Conservation (phyloP, 2,329 filamentous ascomycete genomes). For the Calonectria naviculata region DNA sequence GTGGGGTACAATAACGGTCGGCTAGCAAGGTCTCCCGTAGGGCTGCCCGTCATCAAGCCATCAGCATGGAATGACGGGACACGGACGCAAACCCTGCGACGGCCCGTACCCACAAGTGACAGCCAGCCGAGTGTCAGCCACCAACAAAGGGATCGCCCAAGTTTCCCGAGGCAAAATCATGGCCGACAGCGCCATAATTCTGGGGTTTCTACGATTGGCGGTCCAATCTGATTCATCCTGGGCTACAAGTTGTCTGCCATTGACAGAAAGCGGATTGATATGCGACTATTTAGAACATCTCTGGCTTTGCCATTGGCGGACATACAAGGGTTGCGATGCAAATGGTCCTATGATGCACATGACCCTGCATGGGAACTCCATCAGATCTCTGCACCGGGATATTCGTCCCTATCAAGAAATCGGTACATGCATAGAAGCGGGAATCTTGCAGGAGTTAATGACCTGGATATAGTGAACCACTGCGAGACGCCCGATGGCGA, state of each 20-base stretch:
- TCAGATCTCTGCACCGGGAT: not conserved
- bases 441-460: too few species aligned
- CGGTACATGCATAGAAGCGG: not conserved
- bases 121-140: slow-evolving; percentile 18
- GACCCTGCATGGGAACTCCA: not conserved
- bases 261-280: not conserved
- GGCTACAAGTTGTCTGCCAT: not conserved
- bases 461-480: not conserved
- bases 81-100: not conserved
- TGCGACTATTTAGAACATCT: not conserved
- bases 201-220: not conserved
- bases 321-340: not conserved
- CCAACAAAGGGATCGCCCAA: not conserved
- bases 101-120: slow-evolving; percentile 15
- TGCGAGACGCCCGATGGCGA: not conserved
- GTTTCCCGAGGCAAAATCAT: not conserved
- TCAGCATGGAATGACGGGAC: not conserved
- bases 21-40: not conserved
- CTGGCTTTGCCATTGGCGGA: not conserved
- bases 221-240: not conserved
- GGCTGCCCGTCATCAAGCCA: not conserved
- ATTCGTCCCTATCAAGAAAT: not conserved
- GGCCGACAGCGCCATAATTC: not conserved
- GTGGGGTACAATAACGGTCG: slow-evolving; percentile 9
- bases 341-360: not conserved